Base-by-base conservation (phyloP, 306 rosid genomes). In the Sesbania bispinosa region DNA sequence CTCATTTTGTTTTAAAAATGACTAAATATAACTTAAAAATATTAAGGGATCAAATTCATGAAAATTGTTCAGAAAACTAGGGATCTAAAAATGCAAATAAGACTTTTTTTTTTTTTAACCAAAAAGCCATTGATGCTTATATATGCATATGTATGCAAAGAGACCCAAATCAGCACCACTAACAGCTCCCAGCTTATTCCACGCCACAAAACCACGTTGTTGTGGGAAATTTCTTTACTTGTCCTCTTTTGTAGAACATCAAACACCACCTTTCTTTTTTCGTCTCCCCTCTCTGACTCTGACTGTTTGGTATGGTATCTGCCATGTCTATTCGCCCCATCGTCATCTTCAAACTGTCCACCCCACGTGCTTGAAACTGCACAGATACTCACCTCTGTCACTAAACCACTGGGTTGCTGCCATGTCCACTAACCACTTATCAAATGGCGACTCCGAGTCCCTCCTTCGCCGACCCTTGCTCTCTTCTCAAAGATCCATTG, bases 391-490 rank as follows among this genome's bases (percentile, higher is more conserved):
- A 0, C 4, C 16, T 7, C 16, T 19, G 39, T 9, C 26, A 38
- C 48, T 38, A 1, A 3, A 24, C 11, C 14, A 8, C 10, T 38
- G 3, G 4, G 2, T 11, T 15, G 39, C 45, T n/a, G 41, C 65
- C 67, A 82, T 82, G 84, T 59, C 83, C 13, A 1, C 6, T 0
- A 71, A 70, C 35, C 68, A 14, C 20, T 10, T 8, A 0, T 9
- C n/a, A 4, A 78, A 78, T 58, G 81, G 81, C 5, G 83, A 82
- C 26, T 11, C 63, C 14, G 96, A 86, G 10, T 71, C 90, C 29
- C 63, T 78, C 58, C 30, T 87, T 55, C 67, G 75, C 8, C 73
- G 35, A 16, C 91, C 98, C 15, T 62, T 91, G 47, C 73, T 93
- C 15, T 79, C 81, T 59, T 54, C 81, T 3, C 81, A 69, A 19